Conservation (phyloP, 1,284 basidiomycete species). For the Ceratobasidium theobromae region DNA sequence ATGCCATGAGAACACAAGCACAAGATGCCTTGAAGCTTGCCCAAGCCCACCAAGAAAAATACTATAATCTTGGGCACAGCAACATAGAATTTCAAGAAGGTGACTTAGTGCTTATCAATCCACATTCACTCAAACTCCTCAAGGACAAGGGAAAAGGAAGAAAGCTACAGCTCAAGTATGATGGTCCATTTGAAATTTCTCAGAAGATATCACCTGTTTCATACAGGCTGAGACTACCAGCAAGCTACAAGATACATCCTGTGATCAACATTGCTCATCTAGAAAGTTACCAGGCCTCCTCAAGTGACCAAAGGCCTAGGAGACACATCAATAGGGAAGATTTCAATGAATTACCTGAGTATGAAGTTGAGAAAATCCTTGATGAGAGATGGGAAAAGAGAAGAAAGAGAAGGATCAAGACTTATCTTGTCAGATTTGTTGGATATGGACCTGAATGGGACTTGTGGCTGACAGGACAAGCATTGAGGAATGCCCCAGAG, state of each 20-base stretch:
- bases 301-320: slow-evolving; percentile 15
- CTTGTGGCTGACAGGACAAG: no score
- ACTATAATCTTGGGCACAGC: slow-evolving; percentile 37
- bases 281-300: slow-evolving; percentile 37
- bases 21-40: slow-evolving; percentile 36
- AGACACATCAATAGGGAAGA: slow-evolving; percentile 1
- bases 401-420: not conserved
- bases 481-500: no score
- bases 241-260: slow-evolving; percentile 40
- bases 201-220: slow-evolving; percentile 40
- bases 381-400: slow-evolving; percentile 1
- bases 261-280: slow-evolving; percentile 43
- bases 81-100: slow-evolving; percentile 38
- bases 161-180: slow-evolving; percentile 42
- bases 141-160: slow-evolving; percentile 41
- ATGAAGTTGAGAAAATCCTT: slow-evolving; percentile 10
- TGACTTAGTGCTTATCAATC: slow-evolving; percentile 42
- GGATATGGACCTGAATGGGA: slow-evolving; percentile 10
- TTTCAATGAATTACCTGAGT: slow-evolving; percentile 5
- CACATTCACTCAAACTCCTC: slow-evolving; percentile 40
- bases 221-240: slow-evolving; percentile 41
- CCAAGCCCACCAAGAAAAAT: slow-evolving; percentile 28
- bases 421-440: not conserved
- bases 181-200: slow-evolving; percentile 44
- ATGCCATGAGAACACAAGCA: slow-evolving; percentile 34